These are phyloP conservation scores for Chrysosporium queenslandicum DNA, from an alignment of 2,329 filamentous ascomycete species.

Conservation along the genomic window DNA sequence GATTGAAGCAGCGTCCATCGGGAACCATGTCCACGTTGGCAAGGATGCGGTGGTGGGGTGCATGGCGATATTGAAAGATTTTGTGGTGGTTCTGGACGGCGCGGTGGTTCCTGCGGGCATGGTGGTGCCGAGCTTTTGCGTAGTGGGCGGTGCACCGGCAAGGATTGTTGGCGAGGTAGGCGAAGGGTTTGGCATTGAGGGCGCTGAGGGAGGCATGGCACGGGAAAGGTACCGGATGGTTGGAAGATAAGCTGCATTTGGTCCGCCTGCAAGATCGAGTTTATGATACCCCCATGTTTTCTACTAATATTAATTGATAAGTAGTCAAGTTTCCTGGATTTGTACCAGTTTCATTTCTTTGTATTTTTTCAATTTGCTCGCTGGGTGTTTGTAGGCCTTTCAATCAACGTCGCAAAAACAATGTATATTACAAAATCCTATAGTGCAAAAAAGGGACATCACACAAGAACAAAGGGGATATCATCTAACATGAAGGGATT, in stretches of 20 bases:
- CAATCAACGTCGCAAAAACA: not conserved
- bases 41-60: conserved; percentile 66
- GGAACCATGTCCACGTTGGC: conserved; percentile 78
- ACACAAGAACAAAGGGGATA: conserved; percentile 34
- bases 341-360: not conserved
- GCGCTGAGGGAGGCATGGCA: conserved; percentile 36
- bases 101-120: conserved; percentile 76
- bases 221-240: conserved; percentile 33
- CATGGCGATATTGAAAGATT: conserved; percentile 89
- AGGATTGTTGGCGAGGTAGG: conserved; percentile 68
- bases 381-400: not conserved
- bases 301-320: too few relatives aligned
- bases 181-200: conserved; percentile 29
- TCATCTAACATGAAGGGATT: conserved; percentile 23
- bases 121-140: conserved; percentile 83
- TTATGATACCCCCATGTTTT: conserved; percentile 5
- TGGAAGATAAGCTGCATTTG: not conserved
- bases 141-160: conserved; percentile 77
- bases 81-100: conserved; percentile 75
- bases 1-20: conserved; percentile 73
- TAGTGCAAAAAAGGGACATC: not conserved
- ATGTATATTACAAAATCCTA: conserved; percentile 16
- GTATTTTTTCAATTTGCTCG: not conserved
- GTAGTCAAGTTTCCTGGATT: not conserved
- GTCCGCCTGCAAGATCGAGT: not conserved